phyloP scores from a whole-genome alignment of 768 basidiomycete genomes.

The Termitomyces sp. region DNA sequence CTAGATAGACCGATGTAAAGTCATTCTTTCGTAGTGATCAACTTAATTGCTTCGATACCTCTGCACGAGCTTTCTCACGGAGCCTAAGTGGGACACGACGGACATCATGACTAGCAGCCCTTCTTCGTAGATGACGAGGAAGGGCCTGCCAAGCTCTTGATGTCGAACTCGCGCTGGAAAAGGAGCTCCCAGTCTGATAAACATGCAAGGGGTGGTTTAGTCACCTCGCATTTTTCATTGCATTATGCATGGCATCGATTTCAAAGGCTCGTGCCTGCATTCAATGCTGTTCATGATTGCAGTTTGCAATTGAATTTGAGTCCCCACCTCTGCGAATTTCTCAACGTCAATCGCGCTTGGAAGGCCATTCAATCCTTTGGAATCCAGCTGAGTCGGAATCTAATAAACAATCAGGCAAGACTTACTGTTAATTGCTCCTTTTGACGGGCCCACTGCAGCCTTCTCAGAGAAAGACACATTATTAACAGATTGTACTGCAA shows the following conservation, averaged over 20 bases:
- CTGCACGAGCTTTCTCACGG: slow-evolving; percentile 73
- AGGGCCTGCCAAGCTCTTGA: slow-evolving; percentile 90
- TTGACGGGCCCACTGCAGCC: slow-evolving; percentile 33
- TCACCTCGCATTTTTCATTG: slow-evolving; percentile 78
- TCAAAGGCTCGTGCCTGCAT: slow-evolving; percentile 82
- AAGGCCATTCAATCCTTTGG: slow-evolving; percentile 52
- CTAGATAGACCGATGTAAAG: slow-evolving; percentile 20
- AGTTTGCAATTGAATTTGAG: background rate
- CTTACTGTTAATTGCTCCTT: slow-evolving; percentile 36
- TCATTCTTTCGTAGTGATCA: background rate
- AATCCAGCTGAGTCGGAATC: background rate
- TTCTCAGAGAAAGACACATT: slow-evolving; percentile 17
- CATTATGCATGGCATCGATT: slow-evolving; percentile 83
- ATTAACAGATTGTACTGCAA: slow-evolving; percentile 48
- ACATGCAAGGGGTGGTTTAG: slow-evolving; percentile 1
- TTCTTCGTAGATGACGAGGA: slow-evolving; percentile 83
- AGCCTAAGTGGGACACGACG: slow-evolving; percentile 84
- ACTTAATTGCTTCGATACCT: slow-evolving; percentile 46
- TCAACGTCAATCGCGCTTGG: slow-evolving; percentile 82
- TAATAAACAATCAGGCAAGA: background rate
- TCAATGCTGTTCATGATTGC: slow-evolving; percentile 2
- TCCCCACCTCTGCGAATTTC: slow-evolving; percentile 73
- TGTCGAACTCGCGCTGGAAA: slow-evolving; percentile 56
- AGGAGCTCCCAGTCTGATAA: background rate
- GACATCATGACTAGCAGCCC: slow-evolving; percentile 94